Evolutionary conservation across 2,329 filamentous ascomycete species (phyloP).

Genomic region (Cercospora sesami): DNA sequence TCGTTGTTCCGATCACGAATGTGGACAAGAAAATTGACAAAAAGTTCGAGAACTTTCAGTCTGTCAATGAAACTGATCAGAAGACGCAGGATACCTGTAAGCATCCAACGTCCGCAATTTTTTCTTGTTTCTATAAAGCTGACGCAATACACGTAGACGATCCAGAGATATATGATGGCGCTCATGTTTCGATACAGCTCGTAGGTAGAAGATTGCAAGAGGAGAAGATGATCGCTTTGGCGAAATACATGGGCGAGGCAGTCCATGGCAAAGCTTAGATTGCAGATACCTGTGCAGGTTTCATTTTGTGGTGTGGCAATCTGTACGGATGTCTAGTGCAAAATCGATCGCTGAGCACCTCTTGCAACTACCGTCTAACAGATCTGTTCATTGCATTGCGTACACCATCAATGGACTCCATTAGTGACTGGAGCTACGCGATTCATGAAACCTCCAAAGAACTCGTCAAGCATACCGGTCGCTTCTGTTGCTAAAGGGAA

Average conservation of each 20-base stretch:
- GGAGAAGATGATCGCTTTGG: conserved; percentile 43
- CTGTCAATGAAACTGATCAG: conserved; percentile 44
- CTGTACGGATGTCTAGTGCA: neutral
- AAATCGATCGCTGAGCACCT: neutral
- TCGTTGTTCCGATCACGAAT: conserved; percentile 57
- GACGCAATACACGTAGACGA: conserved; percentile 33
- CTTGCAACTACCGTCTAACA: neutral
- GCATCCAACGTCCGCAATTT: conserved; percentile 22
- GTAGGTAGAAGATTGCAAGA: conserved; percentile 41
- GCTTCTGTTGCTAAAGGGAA: conserved; percentile 32
- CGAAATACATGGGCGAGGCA: conserved; percentile 36
- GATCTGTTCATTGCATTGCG: neutral
- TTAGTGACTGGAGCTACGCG: neutral
- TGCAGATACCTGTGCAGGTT: neutral
- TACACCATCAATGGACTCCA: neutral
- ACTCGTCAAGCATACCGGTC: conserved; percentile 27
- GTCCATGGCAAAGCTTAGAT: conserved; percentile 17
- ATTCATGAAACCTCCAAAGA: conserved; percentile 38
- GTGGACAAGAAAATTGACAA: conserved; percentile 55
- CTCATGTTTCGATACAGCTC: conserved; percentile 41
- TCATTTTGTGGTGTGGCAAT: neutral
- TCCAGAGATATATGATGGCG: conserved; percentile 42
- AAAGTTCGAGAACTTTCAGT: conserved; percentile 39
- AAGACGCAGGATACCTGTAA: conserved; percentile 46
- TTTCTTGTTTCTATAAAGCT: conserved; percentile 3